Base-by-base conservation (phyloP, 1,284 basidiomycete genomes). In the Boletellus dicymbophilus region DNA sequence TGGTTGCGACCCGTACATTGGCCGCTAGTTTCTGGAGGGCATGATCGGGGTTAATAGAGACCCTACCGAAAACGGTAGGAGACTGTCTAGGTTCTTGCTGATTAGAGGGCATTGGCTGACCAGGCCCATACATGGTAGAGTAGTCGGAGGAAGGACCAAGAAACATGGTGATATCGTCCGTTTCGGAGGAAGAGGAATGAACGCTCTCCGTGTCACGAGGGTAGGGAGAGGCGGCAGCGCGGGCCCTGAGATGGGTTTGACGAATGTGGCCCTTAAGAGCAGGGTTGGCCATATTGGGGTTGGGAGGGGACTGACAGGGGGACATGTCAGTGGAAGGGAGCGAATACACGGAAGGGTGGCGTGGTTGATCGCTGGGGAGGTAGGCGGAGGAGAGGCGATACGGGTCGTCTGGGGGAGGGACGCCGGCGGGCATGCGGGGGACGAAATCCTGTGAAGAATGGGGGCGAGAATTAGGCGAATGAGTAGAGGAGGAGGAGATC, bases 1-100 rank as follows among this genome's bases (percentile, higher is more conserved):
- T 93, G 3, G 90, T 93, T 12, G 90, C 90, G 30, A 88, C 88
- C 37, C 90, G 83, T 44, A 93, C 90, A 60, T 91, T 92, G 46
- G 85, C 86, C 9, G 90, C 90, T 48, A 93, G 75, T 72, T 92
- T 92, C 72, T 93, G 90, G 52, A 92, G 77, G 16, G 82, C 82
- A 58, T 90, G 86, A 71, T 89, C 85, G 44, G 82, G 78, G 58
- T 76, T 82, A 65, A 91, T 68, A 20, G 82, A 77, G 85, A 90
- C 85, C 51, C 88, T 75, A 28, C 84, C 85, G 65, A 88, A 89
- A 42, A 84, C 79, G 37, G 80, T 84, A 13, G 82, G 70, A 18
- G 86, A 69, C 56, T 88, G 84, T 62, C 88, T 78, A 36, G 78
- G 69, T 55, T 88, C 86, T 52, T 81, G 85, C 37, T 54, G 63